Percentiles rank a stretch among this genome's conserved stretches.
phyloP scores from a whole-genome alignment of 371 early-diverging fungal genomes.

The Capniomyces stellatus region DNA sequence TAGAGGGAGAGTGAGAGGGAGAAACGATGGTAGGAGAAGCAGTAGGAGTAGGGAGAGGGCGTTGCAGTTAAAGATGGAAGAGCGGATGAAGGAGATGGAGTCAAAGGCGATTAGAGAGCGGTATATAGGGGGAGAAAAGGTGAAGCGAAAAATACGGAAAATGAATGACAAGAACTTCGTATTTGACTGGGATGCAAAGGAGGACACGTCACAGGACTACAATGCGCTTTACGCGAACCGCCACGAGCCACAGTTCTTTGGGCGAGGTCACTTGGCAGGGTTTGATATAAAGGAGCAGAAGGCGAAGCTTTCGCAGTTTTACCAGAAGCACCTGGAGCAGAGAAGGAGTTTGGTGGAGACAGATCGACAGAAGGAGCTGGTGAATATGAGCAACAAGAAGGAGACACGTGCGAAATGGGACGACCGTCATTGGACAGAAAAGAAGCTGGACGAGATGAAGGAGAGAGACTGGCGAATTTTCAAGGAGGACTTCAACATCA shows the following conservation, averaged over 20 bases:
- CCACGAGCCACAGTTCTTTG: conserved; percentile 60
- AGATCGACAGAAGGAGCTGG: conserved; percentile 15
- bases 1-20: not conserved
- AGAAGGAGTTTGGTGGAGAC: not conserved
- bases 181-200: conserved; percentile 91
- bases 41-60: not conserved
- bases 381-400: conserved; percentile 8
- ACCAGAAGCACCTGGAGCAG: conserved; percentile 34
- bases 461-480: conserved; percentile 98
- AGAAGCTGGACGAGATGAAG: conserved; percentile 75
- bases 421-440: conserved; percentile 88
- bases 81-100: conserved; percentile 31
- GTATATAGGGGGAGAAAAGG: conserved; percentile 66
- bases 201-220: conserved; percentile 85
- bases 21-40: not conserved
- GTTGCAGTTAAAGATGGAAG: conserved; percentile 6
- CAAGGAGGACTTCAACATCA: conserved; percentile 89
- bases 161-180: conserved; percentile 85
- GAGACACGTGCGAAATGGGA: conserved; percentile 32
- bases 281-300: conserved; percentile 65
- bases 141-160: conserved; percentile 54
- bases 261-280: conserved; percentile 81
- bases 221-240: conserved; percentile 72
- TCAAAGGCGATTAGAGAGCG: conserved; percentile 50
- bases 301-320: conserved; percentile 44